Conservation (phyloP, 179 eudicot species). For the Patellifolia procumbens region DNA sequence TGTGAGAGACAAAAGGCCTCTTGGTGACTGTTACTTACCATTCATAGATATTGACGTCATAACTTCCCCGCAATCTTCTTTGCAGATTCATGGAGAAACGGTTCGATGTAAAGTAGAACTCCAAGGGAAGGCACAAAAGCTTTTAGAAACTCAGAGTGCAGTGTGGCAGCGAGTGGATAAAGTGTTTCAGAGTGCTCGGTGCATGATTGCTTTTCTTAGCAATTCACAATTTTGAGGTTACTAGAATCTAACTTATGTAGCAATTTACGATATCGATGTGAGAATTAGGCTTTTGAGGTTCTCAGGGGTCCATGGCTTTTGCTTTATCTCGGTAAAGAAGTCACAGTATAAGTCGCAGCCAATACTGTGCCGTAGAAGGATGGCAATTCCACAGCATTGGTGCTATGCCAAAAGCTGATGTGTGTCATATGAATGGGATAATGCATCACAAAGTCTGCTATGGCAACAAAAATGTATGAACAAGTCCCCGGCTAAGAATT, state of each 20-base stretch:
- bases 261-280: not conserved
- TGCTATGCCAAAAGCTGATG: not conserved
- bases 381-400: not conserved
- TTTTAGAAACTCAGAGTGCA: conserved; percentile 64
- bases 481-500: not conserved
- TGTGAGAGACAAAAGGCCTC: not conserved
- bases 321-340: not conserved
- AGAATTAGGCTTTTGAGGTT: not conserved
- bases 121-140: conserved; percentile 71
- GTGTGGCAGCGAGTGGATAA: conserved; percentile 86
- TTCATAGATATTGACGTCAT: not conserved
- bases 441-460: not conserved
- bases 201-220: conserved; percentile 87
- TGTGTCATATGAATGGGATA: not conserved
- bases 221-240: conserved; percentile 74
- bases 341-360: not conserved
- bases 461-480: conserved; percentile 5
- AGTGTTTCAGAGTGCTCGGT: conserved; percentile 80
- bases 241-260: not conserved
- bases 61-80: not conserved
- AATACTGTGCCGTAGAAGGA: not conserved
- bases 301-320: not conserved
- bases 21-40: not conserved
- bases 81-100: conserved; percentile 93
- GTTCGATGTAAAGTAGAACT: conserved; percentile 57